Conservation (phyloP, 2,329 filamentous ascomycete species). For the Geosmithia putterillii region DNA sequence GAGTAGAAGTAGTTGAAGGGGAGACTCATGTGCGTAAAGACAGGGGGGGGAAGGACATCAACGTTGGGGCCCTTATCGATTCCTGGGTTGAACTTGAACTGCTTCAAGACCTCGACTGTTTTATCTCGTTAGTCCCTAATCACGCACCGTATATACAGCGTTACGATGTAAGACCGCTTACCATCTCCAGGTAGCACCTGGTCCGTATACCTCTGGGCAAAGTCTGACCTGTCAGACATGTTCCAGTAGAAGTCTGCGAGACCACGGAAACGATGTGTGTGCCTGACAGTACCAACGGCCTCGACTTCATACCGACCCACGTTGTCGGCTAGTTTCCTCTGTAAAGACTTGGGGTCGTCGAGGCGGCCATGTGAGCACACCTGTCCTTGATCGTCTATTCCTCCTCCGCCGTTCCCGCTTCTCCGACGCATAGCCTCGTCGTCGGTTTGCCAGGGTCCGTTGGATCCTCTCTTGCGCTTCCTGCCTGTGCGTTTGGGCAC, state of each 20-base stretch:
- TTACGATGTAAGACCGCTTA: slow-evolving; percentile 28
- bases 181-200: slow-evolving; percentile 61
- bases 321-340: slow-evolving; percentile 60
- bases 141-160: neutral
- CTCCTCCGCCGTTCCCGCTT: slow-evolving; percentile 1
- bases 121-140: neutral
- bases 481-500: slow-evolving; percentile 79
- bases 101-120: slow-evolving; percentile 35
- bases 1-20: slow-evolving; percentile 74
- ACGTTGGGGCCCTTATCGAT: slow-evolving; percentile 46
- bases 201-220: slow-evolving; percentile 60
- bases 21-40: slow-evolving; percentile 61
- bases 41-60: slow-evolving; percentile 68
- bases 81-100: slow-evolving; percentile 55
- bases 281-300: slow-evolving; percentile 58
- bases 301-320: slow-evolving; percentile 53
- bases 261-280: slow-evolving; percentile 79
- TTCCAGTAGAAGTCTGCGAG: slow-evolving; percentile 82
- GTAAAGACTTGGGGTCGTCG: slow-evolving; percentile 42
- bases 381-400: too few species aligned
- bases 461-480: slow-evolving; percentile 69
- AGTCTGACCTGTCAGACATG: slow-evolving; percentile 46
- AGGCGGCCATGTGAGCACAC: slow-evolving; percentile 31
- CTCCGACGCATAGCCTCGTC: slow-evolving; percentile 12
- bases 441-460: slow-evolving; percentile 48